Percentiles rank a stretch among this genome's conserved stretches.
Conservation (phyloP, 371 early-diverging fungal genomes). For the Blakeslea trispora region DNA sequence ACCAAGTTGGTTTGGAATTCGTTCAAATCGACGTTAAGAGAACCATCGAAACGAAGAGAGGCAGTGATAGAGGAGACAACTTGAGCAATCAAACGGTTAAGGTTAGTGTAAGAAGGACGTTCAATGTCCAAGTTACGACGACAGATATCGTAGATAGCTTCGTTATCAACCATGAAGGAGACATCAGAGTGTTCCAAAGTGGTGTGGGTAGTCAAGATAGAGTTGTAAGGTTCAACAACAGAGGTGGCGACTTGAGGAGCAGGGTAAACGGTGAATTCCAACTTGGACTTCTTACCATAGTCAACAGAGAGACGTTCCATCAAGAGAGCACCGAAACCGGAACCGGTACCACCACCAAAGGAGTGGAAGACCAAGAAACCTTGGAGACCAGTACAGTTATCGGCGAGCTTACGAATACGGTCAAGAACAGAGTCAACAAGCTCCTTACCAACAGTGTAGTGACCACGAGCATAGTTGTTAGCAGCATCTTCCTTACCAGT, state of each 20-base stretch:
- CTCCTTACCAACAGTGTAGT: constrained; percentile 99
- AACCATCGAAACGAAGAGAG: constrained; percentile 97
- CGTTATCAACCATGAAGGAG: constrained; percentile 99
- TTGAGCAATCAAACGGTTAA: constrained; percentile 98
- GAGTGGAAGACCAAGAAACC: constrained; percentile 98
- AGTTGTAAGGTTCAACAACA: constrained; percentile 99
- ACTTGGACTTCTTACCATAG: constrained; percentile 98
- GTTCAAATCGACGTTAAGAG: constrained; percentile 93
- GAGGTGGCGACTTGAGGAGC: constrained; percentile 97
- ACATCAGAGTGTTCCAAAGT: constrained; percentile 99
- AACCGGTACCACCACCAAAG: constrained; percentile 99
- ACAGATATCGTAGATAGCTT: constrained; percentile 99
- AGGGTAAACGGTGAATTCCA: constrained; percentile 99
- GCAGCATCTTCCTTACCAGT: constrained; percentile 99
- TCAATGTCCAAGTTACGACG: constrained; percentile 96
- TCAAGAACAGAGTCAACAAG: constrained; percentile 96
- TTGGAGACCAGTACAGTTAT: constrained; percentile 98
- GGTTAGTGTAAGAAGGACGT: constrained; percentile 95
- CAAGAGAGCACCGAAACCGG: constrained; percentile 97
- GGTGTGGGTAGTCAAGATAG: constrained; percentile 98
- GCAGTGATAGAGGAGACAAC: constrained; percentile 99
- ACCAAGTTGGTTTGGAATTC: constrained; percentile 98
- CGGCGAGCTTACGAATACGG: constrained; percentile 96
- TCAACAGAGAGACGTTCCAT: constrained; percentile 95
- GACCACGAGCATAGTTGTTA: constrained; percentile 99